Conservation (phyloP, 495 filamentous ascomycete species). For the Aspergillus panamensis region DNA sequence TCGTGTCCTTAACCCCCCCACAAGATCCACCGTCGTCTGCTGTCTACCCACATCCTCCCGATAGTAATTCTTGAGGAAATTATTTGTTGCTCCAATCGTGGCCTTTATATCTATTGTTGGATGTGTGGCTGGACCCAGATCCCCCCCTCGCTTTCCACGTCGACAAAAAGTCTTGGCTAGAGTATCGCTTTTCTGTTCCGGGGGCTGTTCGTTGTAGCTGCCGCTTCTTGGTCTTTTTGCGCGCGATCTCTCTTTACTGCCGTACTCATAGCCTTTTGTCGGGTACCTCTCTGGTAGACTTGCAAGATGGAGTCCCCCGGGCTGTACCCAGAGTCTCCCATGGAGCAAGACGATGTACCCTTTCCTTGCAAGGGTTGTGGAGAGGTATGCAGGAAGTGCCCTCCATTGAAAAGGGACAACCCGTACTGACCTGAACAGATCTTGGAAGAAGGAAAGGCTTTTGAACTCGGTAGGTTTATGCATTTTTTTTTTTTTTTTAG, state of each 20-base stretch:
- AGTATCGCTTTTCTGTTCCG: conserved; percentile 17
- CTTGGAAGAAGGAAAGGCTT: conserved; percentile 96
- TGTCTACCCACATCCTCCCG: conserved; percentile 4
- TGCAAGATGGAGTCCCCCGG: conserved; percentile 41
- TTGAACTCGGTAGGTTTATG: conserved; percentile 80
- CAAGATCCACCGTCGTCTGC: conserved; percentile 7
- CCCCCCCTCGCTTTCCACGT: conserved; percentile 11
- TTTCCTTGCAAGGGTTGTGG: conserved; percentile 98
- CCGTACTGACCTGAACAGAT: conserved; percentile 54
- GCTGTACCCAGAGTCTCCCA: conserved; percentile 71
- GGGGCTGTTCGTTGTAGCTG: conserved; percentile 1
- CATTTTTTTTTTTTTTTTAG: neutral
- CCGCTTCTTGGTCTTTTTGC: conserved; percentile 1
- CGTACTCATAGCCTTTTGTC: neutral
- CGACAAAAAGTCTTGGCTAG: conserved; percentile 16
- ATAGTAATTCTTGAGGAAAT: neutral
- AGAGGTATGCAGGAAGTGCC: conserved; percentile 61
- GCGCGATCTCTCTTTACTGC: neutral
- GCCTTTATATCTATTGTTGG: conserved; percentile 12
- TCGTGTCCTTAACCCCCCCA: conserved; percentile 18
- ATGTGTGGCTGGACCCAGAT: conserved; percentile 16
- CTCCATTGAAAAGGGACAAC: conserved; percentile 16
- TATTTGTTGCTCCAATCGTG: conserved; percentile 6
- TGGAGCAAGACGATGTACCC: conserved; percentile 82
- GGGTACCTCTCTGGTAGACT: conserved; percentile 5